Evolutionary conservation across 2,329 filamentous ascomycete species (phyloP).

Genomic region (Capronia coronata): DNA sequence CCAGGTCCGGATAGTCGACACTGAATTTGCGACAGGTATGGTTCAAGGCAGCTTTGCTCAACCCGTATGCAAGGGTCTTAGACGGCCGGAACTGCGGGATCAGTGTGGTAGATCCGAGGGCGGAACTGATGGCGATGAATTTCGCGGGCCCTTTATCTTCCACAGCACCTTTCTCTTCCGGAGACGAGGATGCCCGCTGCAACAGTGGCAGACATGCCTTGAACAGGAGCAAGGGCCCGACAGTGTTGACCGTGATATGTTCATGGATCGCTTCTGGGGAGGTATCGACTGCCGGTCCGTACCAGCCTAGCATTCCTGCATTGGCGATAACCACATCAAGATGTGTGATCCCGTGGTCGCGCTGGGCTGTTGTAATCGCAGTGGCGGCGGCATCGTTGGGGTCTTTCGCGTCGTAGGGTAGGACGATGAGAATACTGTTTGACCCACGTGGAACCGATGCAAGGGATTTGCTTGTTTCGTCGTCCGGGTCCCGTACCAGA

Average conservation of each 20-base stretch:
- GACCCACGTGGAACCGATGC: not conserved
- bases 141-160: conserved; percentile 14
- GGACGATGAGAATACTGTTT: conserved; percentile 16
- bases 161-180: not conserved
- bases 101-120: conserved; percentile 15
- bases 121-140: conserved; percentile 25
- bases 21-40: conserved; percentile 7
- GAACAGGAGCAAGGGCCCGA: conserved; percentile 33
- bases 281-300: conserved; percentile 46
- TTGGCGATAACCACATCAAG: conserved; percentile 51
- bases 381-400: conserved; percentile 25
- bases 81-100: not conserved
- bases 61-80: conserved; percentile 5
- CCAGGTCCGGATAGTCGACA: conserved; percentile 6
- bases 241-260: conserved; percentile 30
- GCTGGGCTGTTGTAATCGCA: conserved; percentile 33
- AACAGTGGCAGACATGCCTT: conserved; percentile 27
- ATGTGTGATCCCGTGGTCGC: conserved; percentile 32
- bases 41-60: conserved; percentile 11
- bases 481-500: conserved; percentile 14
- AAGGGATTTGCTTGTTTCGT: conserved; percentile 27
- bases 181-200: not conserved
- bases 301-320: conserved; percentile 48
- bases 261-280: conserved; percentile 22
- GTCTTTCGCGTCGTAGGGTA: conserved; percentile 27